Evolutionary conservation across 441 rosid genomes (phyloP), one percentile per base, ranked within the genome.

Genomic region (Manihot esculenta): DNA sequence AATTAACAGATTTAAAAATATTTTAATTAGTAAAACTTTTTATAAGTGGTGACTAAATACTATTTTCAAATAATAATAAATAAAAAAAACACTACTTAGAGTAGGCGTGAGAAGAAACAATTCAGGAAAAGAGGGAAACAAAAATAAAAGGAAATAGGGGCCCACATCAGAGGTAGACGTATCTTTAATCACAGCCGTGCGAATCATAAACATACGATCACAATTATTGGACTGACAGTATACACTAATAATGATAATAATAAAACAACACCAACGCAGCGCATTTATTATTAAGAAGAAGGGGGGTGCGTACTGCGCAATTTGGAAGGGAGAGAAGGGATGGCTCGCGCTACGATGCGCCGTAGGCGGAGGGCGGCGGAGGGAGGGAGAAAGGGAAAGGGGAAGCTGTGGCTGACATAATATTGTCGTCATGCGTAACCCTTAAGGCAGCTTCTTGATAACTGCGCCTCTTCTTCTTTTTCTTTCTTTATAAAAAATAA

Each of bases 331-430:
- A n/a, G n/a, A n/a, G 23, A 38, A 30, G 5, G 18, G 27, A 27
- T 54, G 62, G 35, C 70, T 23, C 53, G 61, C 24, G 53, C 70
- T 67, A 67, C 70, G 70, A 67, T 41, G 71, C 61, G 54, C 71
- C 71, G 24, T 56, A 24, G 53, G 53, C 42, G 71, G 63, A 56
- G 71, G 71, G 71, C 71, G 63, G 71, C 71, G 63, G 26, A 13
- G 4, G 45, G 20, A 11, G 7, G 20, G 6, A 3, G 48, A 10
- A 14, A 13, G 18, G 20, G 61, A 38, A 12, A 30, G 35, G 51
- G 7, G 23, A 5, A 24, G 53, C 62, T 55, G 71, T 30, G 2
- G 41, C 41, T 35, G 41, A 68, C 51, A 68, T 68, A 26, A 44
- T 68, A 56, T 15, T 44, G 53, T 55, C 63, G 71, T 68, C 71